phyloP scores from a whole-genome alignment of 2,329 filamentous ascomycete genomes.

The Dendrostoma leiphaemia region DNA sequence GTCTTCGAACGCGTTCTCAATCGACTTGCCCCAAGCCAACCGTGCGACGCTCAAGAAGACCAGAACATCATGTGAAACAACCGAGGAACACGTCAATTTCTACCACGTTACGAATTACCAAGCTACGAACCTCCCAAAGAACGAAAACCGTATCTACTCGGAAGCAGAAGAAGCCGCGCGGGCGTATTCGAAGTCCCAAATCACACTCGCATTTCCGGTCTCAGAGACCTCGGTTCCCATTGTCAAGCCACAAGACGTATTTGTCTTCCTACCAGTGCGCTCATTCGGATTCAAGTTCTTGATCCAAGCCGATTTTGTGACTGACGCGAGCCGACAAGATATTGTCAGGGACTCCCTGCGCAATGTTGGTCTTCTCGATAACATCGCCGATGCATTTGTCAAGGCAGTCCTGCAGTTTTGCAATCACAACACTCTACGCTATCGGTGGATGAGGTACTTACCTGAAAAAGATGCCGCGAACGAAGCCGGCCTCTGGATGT shows the following conservation, averaged over 20 bases:
- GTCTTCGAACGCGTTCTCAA: conserved; percentile 18
- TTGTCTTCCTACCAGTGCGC: conserved; percentile 45
- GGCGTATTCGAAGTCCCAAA: conserved; percentile 26
- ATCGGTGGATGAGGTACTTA: conserved; percentile 45
- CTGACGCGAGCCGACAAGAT: conserved; percentile 41
- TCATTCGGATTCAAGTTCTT: conserved; percentile 45
- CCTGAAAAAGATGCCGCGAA: conserved; percentile 27
- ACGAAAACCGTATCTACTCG: conserved; percentile 27
- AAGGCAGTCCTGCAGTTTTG: conserved; percentile 38
- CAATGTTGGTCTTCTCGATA: conserved; percentile 34
- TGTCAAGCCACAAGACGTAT: conserved; percentile 39
- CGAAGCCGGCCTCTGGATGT: conserved; percentile 28
- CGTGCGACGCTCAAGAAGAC: conserved; percentile 22
- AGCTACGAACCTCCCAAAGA: conserved; percentile 3
- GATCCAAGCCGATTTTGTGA: conserved; percentile 50
- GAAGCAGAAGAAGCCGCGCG: conserved; percentile 23
- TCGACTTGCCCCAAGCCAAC: conserved; percentile 3
- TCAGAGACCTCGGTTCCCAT: conserved; percentile 30
- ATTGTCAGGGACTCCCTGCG: conserved; percentile 35
- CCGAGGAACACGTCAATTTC: background rate
- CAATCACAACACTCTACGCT: conserved; percentile 34
- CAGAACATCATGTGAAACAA: background rate
- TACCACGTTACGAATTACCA: conserved; percentile 15
- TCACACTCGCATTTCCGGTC: conserved; percentile 47
- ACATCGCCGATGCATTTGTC: conserved; percentile 37